phyloP scores from a whole-genome alignment of 2,329 filamentous ascomycete genomes.

The Ophiostoma sp. region DNA sequence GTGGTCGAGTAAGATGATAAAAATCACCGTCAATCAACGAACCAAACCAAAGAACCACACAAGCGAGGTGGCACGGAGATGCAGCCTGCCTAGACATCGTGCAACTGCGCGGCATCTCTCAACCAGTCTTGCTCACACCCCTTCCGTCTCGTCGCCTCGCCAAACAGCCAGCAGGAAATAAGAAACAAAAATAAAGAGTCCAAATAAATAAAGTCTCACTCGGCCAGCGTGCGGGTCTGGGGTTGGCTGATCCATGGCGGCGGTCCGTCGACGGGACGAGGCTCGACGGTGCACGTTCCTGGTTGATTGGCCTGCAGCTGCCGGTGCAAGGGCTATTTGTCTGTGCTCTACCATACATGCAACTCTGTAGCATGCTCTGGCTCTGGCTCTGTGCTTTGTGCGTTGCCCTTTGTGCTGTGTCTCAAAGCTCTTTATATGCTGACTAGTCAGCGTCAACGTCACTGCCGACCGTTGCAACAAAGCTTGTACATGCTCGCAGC shows the following conservation, averaged over 20 bases:
- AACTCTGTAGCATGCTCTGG: no score
- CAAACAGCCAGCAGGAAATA: neutral
- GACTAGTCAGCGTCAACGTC: neutral
- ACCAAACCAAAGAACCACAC: neutral
- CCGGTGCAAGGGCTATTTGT: no score
- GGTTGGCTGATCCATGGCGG: slow-evolving; percentile 17
- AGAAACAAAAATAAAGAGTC: neutral
- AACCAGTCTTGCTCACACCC: neutral
- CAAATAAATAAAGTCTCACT: neutral
- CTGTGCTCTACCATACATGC: no score
- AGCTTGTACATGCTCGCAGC: no score
- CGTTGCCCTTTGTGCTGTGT: no score
- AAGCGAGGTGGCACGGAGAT: neutral
- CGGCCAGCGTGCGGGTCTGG: neutral
- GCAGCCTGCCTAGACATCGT: neutral
- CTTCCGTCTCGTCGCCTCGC: neutral
- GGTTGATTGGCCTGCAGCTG: slow-evolving; percentile 28
- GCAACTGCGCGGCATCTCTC: neutral
- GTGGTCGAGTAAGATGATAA: no score
- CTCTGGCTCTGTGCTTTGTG: no score
- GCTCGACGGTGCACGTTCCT: slow-evolving; percentile 25
- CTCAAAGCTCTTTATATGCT: neutral
- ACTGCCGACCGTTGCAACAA: no score
- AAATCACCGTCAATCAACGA: no score
- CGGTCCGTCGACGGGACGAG: slow-evolving; percentile 18